Base-by-base conservation (phyloP, 768 basidiomycete genomes). In the Trametes punicea region DNA sequence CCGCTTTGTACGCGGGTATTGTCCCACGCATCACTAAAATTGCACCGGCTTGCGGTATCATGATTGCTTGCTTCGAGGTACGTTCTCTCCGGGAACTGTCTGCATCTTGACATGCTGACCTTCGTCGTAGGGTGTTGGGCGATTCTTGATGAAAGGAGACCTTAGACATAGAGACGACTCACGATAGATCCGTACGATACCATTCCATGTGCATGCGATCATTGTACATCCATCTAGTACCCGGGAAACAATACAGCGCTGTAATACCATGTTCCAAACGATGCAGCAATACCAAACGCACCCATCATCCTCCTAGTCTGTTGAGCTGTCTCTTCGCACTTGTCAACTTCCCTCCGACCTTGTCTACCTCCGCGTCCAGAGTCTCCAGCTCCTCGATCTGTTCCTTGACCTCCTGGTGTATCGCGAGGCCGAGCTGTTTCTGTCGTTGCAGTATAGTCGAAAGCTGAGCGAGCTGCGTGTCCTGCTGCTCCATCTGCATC, bases 11-110 rank as follows among this genome's bases (percentile, higher is more conserved):
- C 67, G 85, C 91, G 30, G 97, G 97, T 0, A 73, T 93, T 36
- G 70, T 85, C 7, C 96, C 96, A 47, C 85, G 97, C 34, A 84
- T 95, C 49, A 93, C 85, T 39, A 99, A 98, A 72, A 96, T 97
- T 60, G 93, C 93, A 10, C 97, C 97, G 34, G 97, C 96, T 38
- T 99, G 97, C 71, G 96, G 96, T 21, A 88, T 99, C 62, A 98
- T 98, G 96, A 97, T 98, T 69, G 84, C 90, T 53, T 94, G 88
- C 70, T 98, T 88, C 68, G 95, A 98, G 83, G 94, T 85, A 62
- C 27, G 80, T 72, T 20, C 40, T 21, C 18, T 34, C 55, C 30
- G 21, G 23, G 23, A 53, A 11, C 23, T 55, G 31, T 25, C 21
- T 29, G 16, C 8, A 10, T 36, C 31, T n/a, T n/a, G n/a, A 10